Evolutionary conservation across 1,284 basidiomycete species (phyloP).

Genomic region (Apiotrichum mycotoxinovorans): DNA sequence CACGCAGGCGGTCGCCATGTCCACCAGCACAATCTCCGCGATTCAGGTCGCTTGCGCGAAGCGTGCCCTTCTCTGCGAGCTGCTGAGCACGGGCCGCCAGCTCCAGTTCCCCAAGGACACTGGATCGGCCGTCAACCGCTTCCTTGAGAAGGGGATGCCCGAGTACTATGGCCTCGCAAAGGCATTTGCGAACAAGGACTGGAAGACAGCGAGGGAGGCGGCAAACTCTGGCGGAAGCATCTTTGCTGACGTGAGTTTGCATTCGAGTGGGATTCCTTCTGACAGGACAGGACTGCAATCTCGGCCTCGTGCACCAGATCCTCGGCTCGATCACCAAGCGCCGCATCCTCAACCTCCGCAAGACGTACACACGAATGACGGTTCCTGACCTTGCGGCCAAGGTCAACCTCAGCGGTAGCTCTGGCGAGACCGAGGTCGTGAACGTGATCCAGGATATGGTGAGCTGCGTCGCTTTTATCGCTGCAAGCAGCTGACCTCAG

Average conservation of each 20-base stretch:
- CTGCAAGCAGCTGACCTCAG: conserved; percentile 9
- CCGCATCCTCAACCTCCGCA: conserved; percentile 31
- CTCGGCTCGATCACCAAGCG: conserved; percentile 30
- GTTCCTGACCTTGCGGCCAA: conserved; percentile 27
- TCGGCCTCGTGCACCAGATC: conserved; percentile 33
- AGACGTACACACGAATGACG: conserved; percentile 35
- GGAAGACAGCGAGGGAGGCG: conserved; percentile 24
- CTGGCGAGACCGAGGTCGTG: conserved; percentile 3
- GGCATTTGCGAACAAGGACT: conserved; percentile 32
- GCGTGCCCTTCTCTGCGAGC: conserved; percentile 42
- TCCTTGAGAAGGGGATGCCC: conserved; percentile 29
- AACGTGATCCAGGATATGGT: conserved; percentile 33
- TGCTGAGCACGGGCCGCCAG: conserved; percentile 33
- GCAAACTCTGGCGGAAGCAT: conserved; percentile 1
- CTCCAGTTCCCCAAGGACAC: conserved; percentile 34
- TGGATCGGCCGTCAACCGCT: conserved; percentile 22
- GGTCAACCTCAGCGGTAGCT: conserved; percentile 11
- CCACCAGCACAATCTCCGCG: conserved; percentile 34
- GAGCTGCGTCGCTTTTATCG: conserved; percentile 1
- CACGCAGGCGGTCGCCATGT: conserved; percentile 33
- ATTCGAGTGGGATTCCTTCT: neutral
- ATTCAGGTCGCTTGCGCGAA: conserved; percentile 42
- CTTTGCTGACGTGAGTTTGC: conserved; percentile 29
- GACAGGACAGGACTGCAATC: conserved; percentile 36
- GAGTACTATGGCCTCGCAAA: conserved; percentile 37